Conservation (phyloP, 2,329 filamentous ascomycete genomes). For the Polychaeton citri region DNA sequence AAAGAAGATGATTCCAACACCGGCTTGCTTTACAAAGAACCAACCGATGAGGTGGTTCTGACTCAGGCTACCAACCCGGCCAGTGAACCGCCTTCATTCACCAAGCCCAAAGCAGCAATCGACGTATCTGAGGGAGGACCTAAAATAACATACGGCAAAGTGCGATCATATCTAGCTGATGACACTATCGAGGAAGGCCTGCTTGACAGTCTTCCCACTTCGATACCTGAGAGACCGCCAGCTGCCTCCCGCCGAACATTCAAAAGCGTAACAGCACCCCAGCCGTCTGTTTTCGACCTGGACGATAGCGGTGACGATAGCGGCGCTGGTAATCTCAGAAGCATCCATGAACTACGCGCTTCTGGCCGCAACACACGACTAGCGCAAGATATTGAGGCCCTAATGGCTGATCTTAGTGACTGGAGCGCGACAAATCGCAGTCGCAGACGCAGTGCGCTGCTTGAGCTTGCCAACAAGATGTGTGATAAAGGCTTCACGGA, state of each 20-base stretch:
- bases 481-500: conserved; percentile 48
- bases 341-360: conserved; percentile 48
- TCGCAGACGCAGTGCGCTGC: conserved; percentile 38
- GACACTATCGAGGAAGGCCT: conserved; percentile 26
- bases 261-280: conserved; percentile 7
- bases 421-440: conserved; percentile 28
- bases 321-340: conserved; percentile 33
- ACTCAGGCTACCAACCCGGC: too few relatives aligned
- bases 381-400: conserved; percentile 39
- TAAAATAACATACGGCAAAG: conserved; percentile 45
- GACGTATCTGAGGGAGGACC: conserved; percentile 17
- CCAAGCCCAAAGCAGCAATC: too few relatives aligned
- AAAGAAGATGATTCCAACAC: neutral
- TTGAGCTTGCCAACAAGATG: conserved; percentile 43
- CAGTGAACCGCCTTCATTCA: too few relatives aligned
- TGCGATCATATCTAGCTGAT: conserved; percentile 47
- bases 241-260: conserved; percentile 3
- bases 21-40: too few relatives aligned
- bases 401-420: conserved; percentile 47
- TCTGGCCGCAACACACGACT: conserved; percentile 45
- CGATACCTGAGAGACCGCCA: conserved; percentile 8
- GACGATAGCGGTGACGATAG: conserved; percentile 35
- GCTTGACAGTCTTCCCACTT: conserved; percentile 18
- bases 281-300: conserved; percentile 18
- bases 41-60: too few relatives aligned